Evolutionary conservation across 345 rosid species (phyloP), one percentile per base, ranked within the genome.

Genomic region (Abelmoschus esculentus): DNA sequence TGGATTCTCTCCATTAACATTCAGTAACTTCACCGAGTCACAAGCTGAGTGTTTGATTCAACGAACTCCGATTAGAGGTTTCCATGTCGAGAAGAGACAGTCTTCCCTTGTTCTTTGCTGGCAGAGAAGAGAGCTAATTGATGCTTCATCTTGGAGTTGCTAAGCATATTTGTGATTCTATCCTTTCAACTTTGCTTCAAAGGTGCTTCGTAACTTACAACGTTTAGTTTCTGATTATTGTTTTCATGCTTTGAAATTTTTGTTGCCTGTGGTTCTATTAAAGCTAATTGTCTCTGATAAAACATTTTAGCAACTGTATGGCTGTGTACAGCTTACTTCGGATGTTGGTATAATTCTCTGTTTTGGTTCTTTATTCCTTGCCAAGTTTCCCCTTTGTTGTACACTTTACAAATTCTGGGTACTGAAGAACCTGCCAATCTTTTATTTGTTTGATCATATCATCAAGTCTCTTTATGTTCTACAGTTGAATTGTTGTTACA

Each of bases 91-190:
- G 82, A 93, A 88, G 80, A 83, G 84, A 54, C 96, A 89, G 75
- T 79, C 85, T 44, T 84, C 85, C 17, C 95, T 93, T 13, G 89
- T 86, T 49, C 86, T 93, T 42, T 91, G 86, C 78, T 93, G 98
- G 98, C 92, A 89, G 80, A 86, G 89, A 67, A 78, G 87, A 71
- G 98, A 93, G 70, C 91, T 93, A 53, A 82, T 91, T 28, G 82
- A 91, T 10, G 96, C 86, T 71, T 89, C 96, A 34, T 92, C 91
- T 46, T 93, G 98, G 98, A 91, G 86, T 73, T 89, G 90, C 82
- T 89, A 79, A 89, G 46, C 12, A 56, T 26, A 63, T 61, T 10
- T 2, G 49, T 13, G 42, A 19, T 17, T 53, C 19, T 44, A 38
- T 74, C 74, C 59, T 55, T 66, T 60, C 72, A 46, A 57, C 58